A percentile compares a stretch with the other conserved stretches of the same genome.
phyloP scores from a whole-genome alignment of 495 filamentous ascomycete genomes.

The Thermothielavioides terrestris region DNA sequence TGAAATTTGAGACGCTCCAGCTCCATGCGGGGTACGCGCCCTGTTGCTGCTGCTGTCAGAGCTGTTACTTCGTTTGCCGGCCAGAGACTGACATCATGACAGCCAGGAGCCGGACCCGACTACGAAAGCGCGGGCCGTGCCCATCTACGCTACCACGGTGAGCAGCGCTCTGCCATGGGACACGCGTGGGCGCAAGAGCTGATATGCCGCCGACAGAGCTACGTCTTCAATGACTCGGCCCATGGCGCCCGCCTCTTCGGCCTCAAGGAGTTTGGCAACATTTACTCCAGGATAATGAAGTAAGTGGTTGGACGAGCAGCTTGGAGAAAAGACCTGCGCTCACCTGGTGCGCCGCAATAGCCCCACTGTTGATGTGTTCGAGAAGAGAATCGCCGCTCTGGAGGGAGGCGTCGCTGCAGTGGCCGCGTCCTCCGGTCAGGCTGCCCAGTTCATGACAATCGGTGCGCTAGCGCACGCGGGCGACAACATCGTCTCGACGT shows the following conservation, averaged over 20 bases:
- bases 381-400: conserved; percentile 92
- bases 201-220: conserved; percentile 51
- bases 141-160: conserved; percentile 91
- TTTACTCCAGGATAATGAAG: conserved; percentile 98
- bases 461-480: conserved; percentile 72
- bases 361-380: conserved; percentile 96
- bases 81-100: conserved; percentile 15
- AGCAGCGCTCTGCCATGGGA: conserved; percentile 13
- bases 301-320: conserved; percentile 21
- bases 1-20: conserved; percentile 87
- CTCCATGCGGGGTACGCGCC: conserved; percentile 92
- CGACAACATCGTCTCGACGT: conserved; percentile 92
- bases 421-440: conserved; percentile 82
- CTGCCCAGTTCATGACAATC: conserved; percentile 91
- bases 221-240: conserved; percentile 90
- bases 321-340: not conserved
- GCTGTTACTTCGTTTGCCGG: too few species aligned
- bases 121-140: conserved; percentile 86
- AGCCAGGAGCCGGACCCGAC: conserved; percentile 78
- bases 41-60: not conserved
- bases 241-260: conserved; percentile 94
- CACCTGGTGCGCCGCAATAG: too few species aligned
- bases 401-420: conserved; percentile 91
- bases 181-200: not conserved
- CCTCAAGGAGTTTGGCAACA: conserved; percentile 97